phyloP scores from a whole-genome alignment of 164 flowering plant genomes.

The Piper longum region DNA sequence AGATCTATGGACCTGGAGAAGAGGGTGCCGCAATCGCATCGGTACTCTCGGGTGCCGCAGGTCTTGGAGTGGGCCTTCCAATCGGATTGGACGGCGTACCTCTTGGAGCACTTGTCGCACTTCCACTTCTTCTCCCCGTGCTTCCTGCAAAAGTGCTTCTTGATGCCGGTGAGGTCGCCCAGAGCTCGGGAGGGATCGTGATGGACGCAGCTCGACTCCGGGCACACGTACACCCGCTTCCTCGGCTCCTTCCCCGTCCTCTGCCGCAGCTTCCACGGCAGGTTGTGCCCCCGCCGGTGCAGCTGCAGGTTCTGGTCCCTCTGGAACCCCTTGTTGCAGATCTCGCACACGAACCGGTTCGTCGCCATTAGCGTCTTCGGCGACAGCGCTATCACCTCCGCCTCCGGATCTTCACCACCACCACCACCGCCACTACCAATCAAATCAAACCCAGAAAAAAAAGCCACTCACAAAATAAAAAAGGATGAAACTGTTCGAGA shows the following conservation, averaged over 20 bases:
- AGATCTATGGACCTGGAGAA: background rate
- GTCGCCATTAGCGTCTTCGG: constrained; percentile 90
- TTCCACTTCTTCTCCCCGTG: constrained; percentile 80
- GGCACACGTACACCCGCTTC: constrained; percentile 60
- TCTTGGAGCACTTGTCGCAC: constrained; percentile 63
- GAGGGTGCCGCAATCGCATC: background rate
- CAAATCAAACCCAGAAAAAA: too few relatives aligned
- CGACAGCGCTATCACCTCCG: constrained; percentile 75
- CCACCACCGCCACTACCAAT: background rate
- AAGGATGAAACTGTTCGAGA: background rate
- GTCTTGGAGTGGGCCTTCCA: constrained; percentile 1
- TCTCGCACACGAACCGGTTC: constrained; percentile 79
- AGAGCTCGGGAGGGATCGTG: constrained; percentile 57
- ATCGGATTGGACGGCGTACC: constrained; percentile 55
- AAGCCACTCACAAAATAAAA: background rate
- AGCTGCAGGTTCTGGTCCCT: constrained; percentile 79
- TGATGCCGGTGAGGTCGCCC: constrained; percentile 63
- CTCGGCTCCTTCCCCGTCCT: constrained; percentile 34
- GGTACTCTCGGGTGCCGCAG: background rate
- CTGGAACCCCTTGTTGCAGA: constrained; percentile 84
- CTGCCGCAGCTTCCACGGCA: constrained; percentile 67
- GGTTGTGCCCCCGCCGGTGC: constrained; percentile 60
- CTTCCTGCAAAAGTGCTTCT: constrained; percentile 62
- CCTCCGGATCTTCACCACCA: constrained; percentile 13
- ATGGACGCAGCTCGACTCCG: constrained; percentile 52